A percentile compares a stretch with the other conserved stretches of the same genome.
phyloP scores from a whole-genome alignment of 2,329 filamentous ascomycete genomes.

The Verticillium zaregamsianum region DNA sequence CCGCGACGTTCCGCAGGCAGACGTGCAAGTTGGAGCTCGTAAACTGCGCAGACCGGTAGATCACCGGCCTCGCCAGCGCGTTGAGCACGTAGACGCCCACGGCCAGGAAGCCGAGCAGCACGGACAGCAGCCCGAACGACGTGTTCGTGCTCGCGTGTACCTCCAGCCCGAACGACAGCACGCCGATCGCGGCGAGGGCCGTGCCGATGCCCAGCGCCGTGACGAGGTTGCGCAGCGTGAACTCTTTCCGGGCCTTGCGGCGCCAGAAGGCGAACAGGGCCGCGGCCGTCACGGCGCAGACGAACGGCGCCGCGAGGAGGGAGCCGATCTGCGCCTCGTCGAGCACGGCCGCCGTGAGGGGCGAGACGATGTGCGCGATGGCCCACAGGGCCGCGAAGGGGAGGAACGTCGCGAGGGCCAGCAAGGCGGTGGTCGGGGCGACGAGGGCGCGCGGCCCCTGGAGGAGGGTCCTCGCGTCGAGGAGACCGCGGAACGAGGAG shows the following conservation, averaged over 20 bases:
- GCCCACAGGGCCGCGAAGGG: slow-evolving; percentile 45
- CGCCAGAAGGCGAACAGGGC: slow-evolving; percentile 27
- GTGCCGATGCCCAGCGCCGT: slow-evolving; percentile 31
- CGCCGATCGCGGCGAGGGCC: slow-evolving; percentile 32
- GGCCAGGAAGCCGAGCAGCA: slow-evolving; percentile 44
- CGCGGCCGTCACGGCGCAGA: slow-evolving; percentile 31
- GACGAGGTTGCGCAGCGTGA: slow-evolving; percentile 24
- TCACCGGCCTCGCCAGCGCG: slow-evolving; percentile 33
- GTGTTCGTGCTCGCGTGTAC: slow-evolving; percentile 27
- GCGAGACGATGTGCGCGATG: slow-evolving; percentile 37
- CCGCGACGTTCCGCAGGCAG: slow-evolving; percentile 39
- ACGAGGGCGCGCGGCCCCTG: slow-evolving; percentile 42
- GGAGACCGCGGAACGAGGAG: slow-evolving; percentile 26
- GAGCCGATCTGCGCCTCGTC: slow-evolving; percentile 34
- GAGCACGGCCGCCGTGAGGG: slow-evolving; percentile 39
- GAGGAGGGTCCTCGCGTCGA: slow-evolving; percentile 27
- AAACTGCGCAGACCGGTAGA: slow-evolving; percentile 44
- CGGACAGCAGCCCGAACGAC: slow-evolving; percentile 36
- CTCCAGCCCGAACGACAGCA: slow-evolving; percentile 42
- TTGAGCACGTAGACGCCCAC: slow-evolving; percentile 36
- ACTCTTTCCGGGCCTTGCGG: slow-evolving; percentile 18
- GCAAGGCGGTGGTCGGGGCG: slow-evolving; percentile 45
- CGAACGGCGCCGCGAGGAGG: slow-evolving; percentile 39
- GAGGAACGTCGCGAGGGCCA: slow-evolving; percentile 39
- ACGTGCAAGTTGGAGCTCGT: slow-evolving; percentile 42